Evolutionary conservation across 768 basidiomycete genomes (phyloP).

Genomic region (Macrolepiota fuliginosa): DNA sequence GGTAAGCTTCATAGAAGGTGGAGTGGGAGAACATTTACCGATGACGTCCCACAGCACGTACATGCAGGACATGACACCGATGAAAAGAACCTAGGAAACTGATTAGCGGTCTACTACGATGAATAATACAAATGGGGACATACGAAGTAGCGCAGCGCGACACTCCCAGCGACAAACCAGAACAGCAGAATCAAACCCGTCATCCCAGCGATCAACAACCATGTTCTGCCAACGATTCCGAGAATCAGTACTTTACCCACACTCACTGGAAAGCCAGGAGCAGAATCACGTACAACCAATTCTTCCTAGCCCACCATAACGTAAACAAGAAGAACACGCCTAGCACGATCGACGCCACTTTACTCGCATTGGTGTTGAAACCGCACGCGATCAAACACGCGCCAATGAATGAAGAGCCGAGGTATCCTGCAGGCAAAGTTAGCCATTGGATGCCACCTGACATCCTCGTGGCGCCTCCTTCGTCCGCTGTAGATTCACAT

Average conservation of each 20-base stretch:
- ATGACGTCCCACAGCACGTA: conserved; percentile 89
- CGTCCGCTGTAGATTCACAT: conserved; percentile 57
- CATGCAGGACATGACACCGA: conserved; percentile 85
- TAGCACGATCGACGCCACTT: conserved; percentile 75
- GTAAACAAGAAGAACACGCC: conserved; percentile 87
- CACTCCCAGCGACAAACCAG: conserved; percentile 77
- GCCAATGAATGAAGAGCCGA: conserved; percentile 84
- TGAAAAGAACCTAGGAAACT: conserved; percentile 61
- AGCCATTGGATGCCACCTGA: conserved; percentile 80
- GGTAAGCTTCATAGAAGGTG: not conserved
- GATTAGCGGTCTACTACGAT: not conserved
- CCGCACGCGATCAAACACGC: conserved; percentile 85
- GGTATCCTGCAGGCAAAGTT: conserved; percentile 79
- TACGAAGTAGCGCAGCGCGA: conserved; percentile 77
- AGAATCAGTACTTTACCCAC: not conserved
- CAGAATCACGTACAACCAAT: conserved; percentile 56
- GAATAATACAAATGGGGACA: conserved; percentile 16
- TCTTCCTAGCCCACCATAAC: conserved; percentile 82
- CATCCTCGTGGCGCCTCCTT: conserved; percentile 87
- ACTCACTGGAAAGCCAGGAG: not conserved
- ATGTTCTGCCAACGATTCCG: conserved; percentile 48
- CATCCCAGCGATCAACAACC: conserved; percentile 78
- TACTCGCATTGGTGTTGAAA: conserved; percentile 86
- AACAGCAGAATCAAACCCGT: conserved; percentile 74
- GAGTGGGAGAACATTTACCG: conserved; percentile 38